Evolutionary conservation across 805 yeast species (phyloP).

Genomic region (Hanseniaspora meyeri): DNA sequence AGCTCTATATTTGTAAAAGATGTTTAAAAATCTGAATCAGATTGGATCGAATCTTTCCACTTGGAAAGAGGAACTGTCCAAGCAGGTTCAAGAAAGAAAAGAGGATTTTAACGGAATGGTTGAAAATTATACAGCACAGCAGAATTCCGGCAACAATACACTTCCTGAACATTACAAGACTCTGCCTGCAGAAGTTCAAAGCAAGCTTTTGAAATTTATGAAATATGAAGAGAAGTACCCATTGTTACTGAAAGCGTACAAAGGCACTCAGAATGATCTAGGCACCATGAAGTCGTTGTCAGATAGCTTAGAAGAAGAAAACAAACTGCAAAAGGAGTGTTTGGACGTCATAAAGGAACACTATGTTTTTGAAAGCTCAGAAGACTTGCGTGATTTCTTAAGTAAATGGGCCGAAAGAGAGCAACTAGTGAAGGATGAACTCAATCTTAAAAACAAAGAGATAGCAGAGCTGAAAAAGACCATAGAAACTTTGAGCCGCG

Average conservation of each 20-base stretch:
- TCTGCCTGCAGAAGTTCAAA: constrained; percentile 40
- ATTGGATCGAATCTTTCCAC: constrained; percentile 13
- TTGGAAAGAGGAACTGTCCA: constrained; percentile 14
- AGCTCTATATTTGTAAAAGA: not conserved
- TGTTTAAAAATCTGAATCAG: constrained; percentile 11
- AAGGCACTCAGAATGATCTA: constrained; percentile 21
- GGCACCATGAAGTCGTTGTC: not conserved
- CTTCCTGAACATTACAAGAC: constrained; percentile 13
- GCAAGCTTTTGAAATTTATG: constrained; percentile 58
- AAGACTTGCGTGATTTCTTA: constrained; percentile 8
- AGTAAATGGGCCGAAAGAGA: constrained; percentile 9
- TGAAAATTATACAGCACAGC: constrained; percentile 10
- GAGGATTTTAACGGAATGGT: constrained; percentile 11
- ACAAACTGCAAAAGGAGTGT: constrained; percentile 1
- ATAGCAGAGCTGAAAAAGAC: not conserved
- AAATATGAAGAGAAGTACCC: constrained; percentile 92
- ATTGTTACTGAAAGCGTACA: constrained; percentile 67
- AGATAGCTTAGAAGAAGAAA: not conserved
- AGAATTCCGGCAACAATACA: not conserved
- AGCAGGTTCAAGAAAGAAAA: constrained; percentile 10
- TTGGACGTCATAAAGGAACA: constrained; percentile 2
- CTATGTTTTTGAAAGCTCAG: not conserved
- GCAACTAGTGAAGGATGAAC: not conserved
- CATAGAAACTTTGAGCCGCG: not conserved
- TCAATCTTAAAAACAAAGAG: constrained; percentile 5